These are phyloP conservation scores for Chrysanthemum makinoi DNA, from an alignment of 129 eudicot genomes.

Conservation along the genomic window DNA sequence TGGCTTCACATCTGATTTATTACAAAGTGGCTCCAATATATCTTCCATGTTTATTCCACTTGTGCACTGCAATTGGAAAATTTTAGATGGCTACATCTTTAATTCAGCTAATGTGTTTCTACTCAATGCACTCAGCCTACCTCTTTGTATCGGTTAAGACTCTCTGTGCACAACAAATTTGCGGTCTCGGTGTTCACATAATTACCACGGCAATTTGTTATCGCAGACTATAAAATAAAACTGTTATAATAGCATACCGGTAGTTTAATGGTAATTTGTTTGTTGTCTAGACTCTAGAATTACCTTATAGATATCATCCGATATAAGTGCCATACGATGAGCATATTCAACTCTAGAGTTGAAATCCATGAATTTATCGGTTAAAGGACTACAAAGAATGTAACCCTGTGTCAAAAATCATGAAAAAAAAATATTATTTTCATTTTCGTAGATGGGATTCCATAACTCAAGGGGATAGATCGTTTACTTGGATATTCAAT, in stretches of 20 bases:
- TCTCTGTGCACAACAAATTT: constrained; percentile 16
- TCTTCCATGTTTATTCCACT: constrained; percentile 24
- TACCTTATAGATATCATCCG: constrained; percentile 35
- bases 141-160: constrained; percentile 30
- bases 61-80: constrained; percentile 29
- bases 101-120: neutral
- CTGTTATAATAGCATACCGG: neutral
- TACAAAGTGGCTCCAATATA: constrained; percentile 37
- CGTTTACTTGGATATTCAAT: constrained; percentile 32
- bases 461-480: neutral
- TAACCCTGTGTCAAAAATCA: constrained; percentile 29
- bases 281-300: neutral
- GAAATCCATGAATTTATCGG: constrained; percentile 29
- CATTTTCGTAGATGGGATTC: neutral
- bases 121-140: constrained; percentile 6
- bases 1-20: constrained; percentile 34
- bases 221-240: constrained; percentile 21
- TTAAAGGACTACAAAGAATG: constrained; percentile 38
- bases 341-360: constrained; percentile 37
- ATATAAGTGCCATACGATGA: constrained; percentile 39
- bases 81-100: neutral
- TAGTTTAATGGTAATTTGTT: neutral
- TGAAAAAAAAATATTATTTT: neutral
- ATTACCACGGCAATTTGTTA: constrained; percentile 28
- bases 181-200: constrained; percentile 14